A percentile compares a stretch with the other conserved stretches of the same genome.
phyloP scores from a whole-genome alignment of 176 grass and related monocot genomes.

The Phoenix dactylifera region DNA sequence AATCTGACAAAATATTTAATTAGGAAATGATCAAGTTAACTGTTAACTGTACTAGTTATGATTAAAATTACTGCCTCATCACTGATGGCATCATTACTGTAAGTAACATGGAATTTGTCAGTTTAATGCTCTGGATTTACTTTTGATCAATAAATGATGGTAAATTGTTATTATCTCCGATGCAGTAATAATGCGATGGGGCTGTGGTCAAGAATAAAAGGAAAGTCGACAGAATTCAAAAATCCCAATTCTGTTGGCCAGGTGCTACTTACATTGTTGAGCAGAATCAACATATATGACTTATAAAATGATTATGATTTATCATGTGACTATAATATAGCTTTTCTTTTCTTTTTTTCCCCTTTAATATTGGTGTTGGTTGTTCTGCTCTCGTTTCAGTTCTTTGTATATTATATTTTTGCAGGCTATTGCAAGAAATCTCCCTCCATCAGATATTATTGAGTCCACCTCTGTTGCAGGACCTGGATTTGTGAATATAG shows the following conservation, averaged over 20 bases:
- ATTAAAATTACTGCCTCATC: neutral
- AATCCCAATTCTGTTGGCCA: conserved; percentile 86
- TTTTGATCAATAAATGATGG: neutral
- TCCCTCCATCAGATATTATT: conserved; percentile 73
- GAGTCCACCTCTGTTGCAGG: conserved; percentile 86
- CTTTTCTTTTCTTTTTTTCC: conserved; percentile 9
- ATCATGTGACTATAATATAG: neutral
- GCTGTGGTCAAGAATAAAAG: conserved; percentile 87
- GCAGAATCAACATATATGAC: conserved; percentile 1
- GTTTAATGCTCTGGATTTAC: conserved; percentile 4
- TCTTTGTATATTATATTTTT: conserved; percentile 9
- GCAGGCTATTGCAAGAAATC: conserved; percentile 72
- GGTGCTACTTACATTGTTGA: conserved; percentile 26
- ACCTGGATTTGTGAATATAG: conserved; percentile 96
- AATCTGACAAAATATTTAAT: no score
- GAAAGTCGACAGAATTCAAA: conserved; percentile 66
- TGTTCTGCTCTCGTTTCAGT: neutral
- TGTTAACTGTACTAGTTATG: neutral
- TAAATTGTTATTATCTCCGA: conserved; percentile 10
- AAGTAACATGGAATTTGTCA: conserved; percentile 1
- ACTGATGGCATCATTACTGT: no score
- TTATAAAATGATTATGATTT: no score
- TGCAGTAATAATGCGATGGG: conserved; percentile 97
- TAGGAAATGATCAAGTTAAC: no score
- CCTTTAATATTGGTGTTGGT: conserved; percentile 15